Conservation (phyloP, 2,329 filamentous ascomycete genomes). For the Magnaporthales sp. region DNA sequence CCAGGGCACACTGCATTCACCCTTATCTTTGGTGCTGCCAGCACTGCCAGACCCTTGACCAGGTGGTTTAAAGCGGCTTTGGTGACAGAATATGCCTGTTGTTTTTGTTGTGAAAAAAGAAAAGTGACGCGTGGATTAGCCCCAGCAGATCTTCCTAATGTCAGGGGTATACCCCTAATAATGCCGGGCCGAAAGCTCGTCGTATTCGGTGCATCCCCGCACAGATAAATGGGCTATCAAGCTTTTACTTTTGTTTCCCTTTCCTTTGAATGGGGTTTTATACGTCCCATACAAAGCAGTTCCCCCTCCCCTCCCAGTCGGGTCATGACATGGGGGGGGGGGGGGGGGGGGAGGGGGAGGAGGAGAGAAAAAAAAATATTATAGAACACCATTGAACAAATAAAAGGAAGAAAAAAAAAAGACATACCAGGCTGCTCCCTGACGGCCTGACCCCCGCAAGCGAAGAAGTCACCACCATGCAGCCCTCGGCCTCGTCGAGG, state of each 20-base stretch:
- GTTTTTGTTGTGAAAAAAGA: background rate
- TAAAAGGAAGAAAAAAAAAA: background rate
- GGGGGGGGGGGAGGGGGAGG: background rate
- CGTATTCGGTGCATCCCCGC: background rate
- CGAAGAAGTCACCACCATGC: conserved; percentile 56
- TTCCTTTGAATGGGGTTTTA: background rate
- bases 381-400: too few relatives aligned
- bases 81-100: conserved; percentile 62
- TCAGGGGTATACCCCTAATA: background rate
- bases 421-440: conserved; percentile 46
- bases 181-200: background rate
- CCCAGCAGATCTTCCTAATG: background rate
- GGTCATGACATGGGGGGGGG: background rate
- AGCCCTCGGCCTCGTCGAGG: conserved; percentile 47
- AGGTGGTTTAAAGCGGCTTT: conserved; percentile 64
- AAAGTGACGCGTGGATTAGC: background rate
- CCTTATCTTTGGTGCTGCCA: conserved; percentile 44
- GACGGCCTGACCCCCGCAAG: conserved; percentile 55
- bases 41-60: conserved; percentile 41
- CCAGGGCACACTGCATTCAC: conserved; percentile 52
- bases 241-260: background rate
- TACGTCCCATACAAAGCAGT: background rate
- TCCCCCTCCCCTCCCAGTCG: background rate
- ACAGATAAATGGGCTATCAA: background rate
- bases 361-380: background rate